phyloP scores from a whole-genome alignment of 805 yeast genomes.

The Wickerhamiella spandovensis region DNA sequence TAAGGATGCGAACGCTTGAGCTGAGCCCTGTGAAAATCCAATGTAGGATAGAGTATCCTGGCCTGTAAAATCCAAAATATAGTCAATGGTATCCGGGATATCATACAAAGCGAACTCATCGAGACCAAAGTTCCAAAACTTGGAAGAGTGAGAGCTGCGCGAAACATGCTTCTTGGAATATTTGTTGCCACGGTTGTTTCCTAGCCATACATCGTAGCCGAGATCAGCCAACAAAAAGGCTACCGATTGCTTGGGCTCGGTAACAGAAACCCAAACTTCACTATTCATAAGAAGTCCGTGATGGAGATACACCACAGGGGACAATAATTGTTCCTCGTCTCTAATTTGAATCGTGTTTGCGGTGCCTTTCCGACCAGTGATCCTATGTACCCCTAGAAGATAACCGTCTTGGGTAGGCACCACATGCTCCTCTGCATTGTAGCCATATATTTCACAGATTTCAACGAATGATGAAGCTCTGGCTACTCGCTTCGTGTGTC shows the following conservation, averaged over 20 bases:
- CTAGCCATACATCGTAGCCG: slow-evolving; percentile 93
- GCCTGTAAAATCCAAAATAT: slow-evolving; percentile 43
- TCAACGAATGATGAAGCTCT: slow-evolving; percentile 34
- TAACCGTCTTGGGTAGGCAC: slow-evolving; percentile 70
- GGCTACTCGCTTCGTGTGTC: slow-evolving; percentile 5
- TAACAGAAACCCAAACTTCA: slow-evolving; percentile 59
- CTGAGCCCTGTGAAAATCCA: slow-evolving; percentile 90
- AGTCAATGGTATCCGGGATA: slow-evolving; percentile 72
- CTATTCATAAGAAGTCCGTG: slow-evolving; percentile 86
- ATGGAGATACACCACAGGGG: slow-evolving; percentile 61
- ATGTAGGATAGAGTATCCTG: slow-evolving; percentile 44
- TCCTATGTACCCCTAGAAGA: slow-evolving; percentile 59
- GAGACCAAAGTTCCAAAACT: slow-evolving; percentile 81
- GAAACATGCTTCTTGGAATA: slow-evolving; percentile 67
- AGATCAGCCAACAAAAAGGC: slow-evolving; percentile 68
- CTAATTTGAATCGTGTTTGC: not conserved
- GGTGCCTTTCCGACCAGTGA: slow-evolving; percentile 22
- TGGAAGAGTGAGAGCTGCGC: slow-evolving; percentile 30
- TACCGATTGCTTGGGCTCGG: slow-evolving; percentile 38
- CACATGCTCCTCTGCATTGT: slow-evolving; percentile 59
- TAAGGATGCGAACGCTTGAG: slow-evolving; percentile 79
- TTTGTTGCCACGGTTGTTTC: slow-evolving; percentile 86
- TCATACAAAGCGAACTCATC: slow-evolving; percentile 89
- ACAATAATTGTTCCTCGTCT: not conserved
- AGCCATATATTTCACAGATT: slow-evolving; percentile 57